phyloP scores from a whole-genome alignment of 495 filamentous ascomycete species.

The Neurospora sp. region DNA sequence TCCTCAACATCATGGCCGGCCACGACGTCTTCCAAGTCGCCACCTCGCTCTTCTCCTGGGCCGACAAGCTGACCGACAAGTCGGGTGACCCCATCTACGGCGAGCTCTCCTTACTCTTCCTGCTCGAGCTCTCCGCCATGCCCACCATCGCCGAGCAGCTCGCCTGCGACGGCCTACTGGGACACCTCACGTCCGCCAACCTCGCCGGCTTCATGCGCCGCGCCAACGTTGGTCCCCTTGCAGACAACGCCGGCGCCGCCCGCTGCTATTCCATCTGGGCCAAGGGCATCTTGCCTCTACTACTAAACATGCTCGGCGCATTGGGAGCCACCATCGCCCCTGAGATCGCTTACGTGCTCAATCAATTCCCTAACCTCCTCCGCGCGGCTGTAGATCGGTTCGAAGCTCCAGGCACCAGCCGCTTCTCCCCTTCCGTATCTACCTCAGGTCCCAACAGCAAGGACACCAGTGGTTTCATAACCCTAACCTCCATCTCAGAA shows the following conservation, averaged over 20 bases:
- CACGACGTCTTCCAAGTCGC: slow-evolving; percentile 71
- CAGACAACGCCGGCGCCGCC: slow-evolving; percentile 40
- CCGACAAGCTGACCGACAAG: slow-evolving; percentile 61
- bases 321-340: slow-evolving; percentile 68
- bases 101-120: slow-evolving; percentile 74
- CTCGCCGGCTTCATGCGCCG: slow-evolving; percentile 60
- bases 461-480: slow-evolving; percentile 39
- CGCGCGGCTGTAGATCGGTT: slow-evolving; percentile 51
- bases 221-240: slow-evolving; percentile 57
- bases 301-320: slow-evolving; percentile 79
- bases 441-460: neutral
- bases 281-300: slow-evolving; percentile 73
- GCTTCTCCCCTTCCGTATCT: neutral
- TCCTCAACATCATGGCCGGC: slow-evolving; percentile 51
- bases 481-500: slow-evolving; percentile 61
- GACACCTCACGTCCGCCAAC: slow-evolving; percentile 65
- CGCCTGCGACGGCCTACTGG: slow-evolving; percentile 71
- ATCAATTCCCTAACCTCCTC: slow-evolving; percentile 70
- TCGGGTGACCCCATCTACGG: slow-evolving; percentile 83
- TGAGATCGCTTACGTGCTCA: slow-evolving; percentile 78
- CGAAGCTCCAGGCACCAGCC: slow-evolving; percentile 16
- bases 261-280: slow-evolving; percentile 78
- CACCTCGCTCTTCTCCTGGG: slow-evolving; percentile 86
- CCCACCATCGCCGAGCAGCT: slow-evolving; percentile 80
- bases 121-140: slow-evolving; percentile 76